These are phyloP conservation scores for Suhomyces faveliae DNA, from an alignment of 805 yeast genomes.

Conservation along the genomic window DNA sequence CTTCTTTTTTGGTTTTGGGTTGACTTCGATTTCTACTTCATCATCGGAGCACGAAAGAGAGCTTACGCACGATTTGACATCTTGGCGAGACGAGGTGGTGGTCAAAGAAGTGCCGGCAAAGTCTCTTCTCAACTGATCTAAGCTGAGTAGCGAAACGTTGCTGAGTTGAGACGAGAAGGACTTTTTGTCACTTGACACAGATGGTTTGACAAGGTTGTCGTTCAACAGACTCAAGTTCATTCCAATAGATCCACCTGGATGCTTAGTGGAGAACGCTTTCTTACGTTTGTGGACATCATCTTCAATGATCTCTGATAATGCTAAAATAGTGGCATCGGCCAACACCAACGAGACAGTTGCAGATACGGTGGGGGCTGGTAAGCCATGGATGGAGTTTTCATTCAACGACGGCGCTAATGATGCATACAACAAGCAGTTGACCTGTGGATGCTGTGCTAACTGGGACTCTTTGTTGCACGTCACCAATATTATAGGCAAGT, in stretches of 20 bases:
- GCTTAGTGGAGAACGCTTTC: conserved; percentile 62
- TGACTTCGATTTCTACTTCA: conserved; percentile 12
- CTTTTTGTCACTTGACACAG: conserved; percentile 6
- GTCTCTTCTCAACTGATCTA: conserved; percentile 10
- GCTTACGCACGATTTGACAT: conserved; percentile 7
- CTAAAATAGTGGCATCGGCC: conserved; percentile 76
- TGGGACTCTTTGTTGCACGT: conserved; percentile 62
- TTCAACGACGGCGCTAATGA: conserved; percentile 56
- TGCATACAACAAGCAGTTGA: conserved; percentile 56
- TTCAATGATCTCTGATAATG: conserved; percentile 66
- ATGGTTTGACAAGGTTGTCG: conserved; percentile 17
- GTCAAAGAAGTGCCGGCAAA: conserved; percentile 1
- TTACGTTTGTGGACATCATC: conserved; percentile 54
- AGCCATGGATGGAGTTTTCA: conserved; percentile 68
- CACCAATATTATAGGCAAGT: conserved; percentile 56
- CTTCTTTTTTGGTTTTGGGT: background rate
- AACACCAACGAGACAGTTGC: conserved; percentile 73
- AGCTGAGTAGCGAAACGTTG: conserved; percentile 12
- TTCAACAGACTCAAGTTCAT: conserved; percentile 38
- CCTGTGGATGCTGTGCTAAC: conserved; percentile 50
- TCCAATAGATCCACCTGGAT: conserved; percentile 94
- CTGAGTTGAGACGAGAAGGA: conserved; percentile 14
- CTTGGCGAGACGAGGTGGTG: background rate
- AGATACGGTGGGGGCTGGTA: conserved; percentile 86
- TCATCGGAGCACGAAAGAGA: conserved; percentile 24